phyloP scores from a whole-genome alignment of 1,284 basidiomycete species.

The Thelephora terrestris region DNA sequence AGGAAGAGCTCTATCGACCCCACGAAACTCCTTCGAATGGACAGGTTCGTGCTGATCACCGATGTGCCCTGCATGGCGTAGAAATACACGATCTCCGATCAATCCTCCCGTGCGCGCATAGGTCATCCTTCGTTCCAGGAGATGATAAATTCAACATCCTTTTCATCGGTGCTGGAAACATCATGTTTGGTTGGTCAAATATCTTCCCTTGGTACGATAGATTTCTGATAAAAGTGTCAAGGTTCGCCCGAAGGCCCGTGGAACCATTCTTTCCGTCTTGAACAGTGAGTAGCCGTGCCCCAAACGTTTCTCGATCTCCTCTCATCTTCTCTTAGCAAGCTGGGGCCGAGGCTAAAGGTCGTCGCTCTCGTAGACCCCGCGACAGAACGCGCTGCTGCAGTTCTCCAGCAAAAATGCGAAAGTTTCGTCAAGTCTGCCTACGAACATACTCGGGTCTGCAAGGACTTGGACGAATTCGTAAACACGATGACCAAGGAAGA shows the following conservation, averaged over 20 bases:
- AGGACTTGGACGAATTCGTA: constrained; percentile 81
- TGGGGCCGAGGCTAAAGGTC: constrained; percentile 93
- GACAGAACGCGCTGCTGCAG: constrained; percentile 69
- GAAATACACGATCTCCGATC: constrained; percentile 3
- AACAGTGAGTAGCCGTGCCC: constrained; percentile 48
- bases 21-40: constrained; percentile 63
- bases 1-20: constrained; percentile 68
- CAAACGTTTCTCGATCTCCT: constrained; percentile 5
- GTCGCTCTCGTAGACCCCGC: constrained; percentile 91
- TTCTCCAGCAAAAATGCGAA: constrained; percentile 85
- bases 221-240: constrained; percentile 19
- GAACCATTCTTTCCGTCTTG: constrained; percentile 94
- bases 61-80: constrained; percentile 5
- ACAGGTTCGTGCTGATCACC: constrained; percentile 38
- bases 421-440: constrained; percentile 94
- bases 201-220: not conserved
- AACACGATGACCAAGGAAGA: constrained; percentile 55
- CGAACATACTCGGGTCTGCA: constrained; percentile 83
- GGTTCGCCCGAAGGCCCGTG: constrained; percentile 81
- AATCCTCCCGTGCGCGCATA: constrained; percentile 18
- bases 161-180: constrained; percentile 88
- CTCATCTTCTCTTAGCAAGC: constrained; percentile 54
- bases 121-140: constrained; percentile 45
- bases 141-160: constrained; percentile 78
- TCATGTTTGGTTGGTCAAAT: constrained; percentile 72